Evolutionary conservation across 2,329 filamentous ascomycete species (phyloP), one percentile per base, ranked within the genome.

Genomic region (Penicillium hordei): DNA sequence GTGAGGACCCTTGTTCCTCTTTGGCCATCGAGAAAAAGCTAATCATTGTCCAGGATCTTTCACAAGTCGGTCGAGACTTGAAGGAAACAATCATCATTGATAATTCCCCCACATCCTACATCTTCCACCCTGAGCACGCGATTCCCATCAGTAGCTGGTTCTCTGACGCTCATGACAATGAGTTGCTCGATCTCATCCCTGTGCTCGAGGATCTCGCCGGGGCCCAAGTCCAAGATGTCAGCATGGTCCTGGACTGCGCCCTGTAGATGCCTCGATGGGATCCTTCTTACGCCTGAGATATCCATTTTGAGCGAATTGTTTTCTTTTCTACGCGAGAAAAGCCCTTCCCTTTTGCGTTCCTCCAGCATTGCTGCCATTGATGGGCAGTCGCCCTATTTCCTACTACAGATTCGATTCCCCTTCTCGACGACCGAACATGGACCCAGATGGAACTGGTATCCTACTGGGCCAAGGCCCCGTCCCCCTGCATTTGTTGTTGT

Each of bases 121-220:
- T 99, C 70, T 99, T 99, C 84, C 94, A 99, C 74, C 94, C 94
- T 25, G 93, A 99, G 80, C 94, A 99, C 75, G 94, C 94, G 60
- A 93, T 99, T 49, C 94, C 94, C 27, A 99, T 99, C 79, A 97
- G 93, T 84, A 97, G 93, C 82, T 99, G 94, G 94, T 99, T 99
- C 80, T 97, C 93, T 65, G 94, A 99, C 78, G 94, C 94, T 61
- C 94, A 99, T 78, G 94, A 99, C 80, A 99, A 99, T 78, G 94
- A 99, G 82, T 84, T 99, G 61, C 83, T 99, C 70, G 94, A 99
- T 75, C 82, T 99, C 69, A 97, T 99, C 75, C 94, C 94, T 52
- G 94, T 99, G 69, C 91, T 99, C 65, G 94, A 99, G 82, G 94
- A 99, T 77, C 83, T 99, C 72, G 93, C 94, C 61, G 89, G 90